Conservation (phyloP, 768 basidiomycete genomes). For the Amanita brunnescens region DNA sequence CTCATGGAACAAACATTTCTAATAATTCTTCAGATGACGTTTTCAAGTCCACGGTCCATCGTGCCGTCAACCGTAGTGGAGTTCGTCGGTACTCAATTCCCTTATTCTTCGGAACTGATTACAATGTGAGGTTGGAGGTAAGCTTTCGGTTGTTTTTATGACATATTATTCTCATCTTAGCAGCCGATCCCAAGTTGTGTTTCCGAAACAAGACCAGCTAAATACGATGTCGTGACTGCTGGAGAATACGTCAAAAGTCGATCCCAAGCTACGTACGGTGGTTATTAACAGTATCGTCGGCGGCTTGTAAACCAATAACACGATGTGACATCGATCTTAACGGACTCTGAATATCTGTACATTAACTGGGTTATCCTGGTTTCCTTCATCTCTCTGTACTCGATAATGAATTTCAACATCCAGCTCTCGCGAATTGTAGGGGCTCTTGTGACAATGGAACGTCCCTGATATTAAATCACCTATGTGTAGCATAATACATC, state of each 20-base stretch:
- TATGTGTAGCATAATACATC: conserved; percentile 19
- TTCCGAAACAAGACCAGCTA: conserved; percentile 31
- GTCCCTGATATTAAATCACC: conserved; percentile 68
- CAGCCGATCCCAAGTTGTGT: conserved; percentile 48
- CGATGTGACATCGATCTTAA: background rate
- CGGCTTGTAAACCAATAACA: background rate
- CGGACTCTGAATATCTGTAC: conserved; percentile 79
- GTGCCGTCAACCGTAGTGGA: conserved; percentile 73
- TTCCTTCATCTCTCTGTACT: conserved; percentile 33
- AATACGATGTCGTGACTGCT: conserved; percentile 66
- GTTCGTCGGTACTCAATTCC: conserved; percentile 75
- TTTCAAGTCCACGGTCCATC: conserved; percentile 86
- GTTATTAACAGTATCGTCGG: conserved; percentile 11
- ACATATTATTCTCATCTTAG: background rate
- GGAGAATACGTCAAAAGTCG: conserved; percentile 78
- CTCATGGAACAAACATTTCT: background rate
- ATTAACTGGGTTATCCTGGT: conserved; percentile 30
- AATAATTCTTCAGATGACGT: conserved; percentile 54
- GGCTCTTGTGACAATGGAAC: conserved; percentile 81
- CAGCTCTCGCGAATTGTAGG: conserved; percentile 75
- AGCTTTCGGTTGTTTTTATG: conserved; percentile 12
- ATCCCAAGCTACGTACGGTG: conserved; percentile 56
- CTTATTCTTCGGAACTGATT: conserved; percentile 86
- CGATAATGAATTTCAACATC: conserved; percentile 87
- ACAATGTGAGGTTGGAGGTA: conserved; percentile 75